A percentile compares a stretch with the other conserved stretches of the same genome.
These are phyloP conservation scores for Apiospora hydei DNA, from an alignment of 2,329 filamentous ascomycete genomes.

Conservation along the genomic window DNA sequence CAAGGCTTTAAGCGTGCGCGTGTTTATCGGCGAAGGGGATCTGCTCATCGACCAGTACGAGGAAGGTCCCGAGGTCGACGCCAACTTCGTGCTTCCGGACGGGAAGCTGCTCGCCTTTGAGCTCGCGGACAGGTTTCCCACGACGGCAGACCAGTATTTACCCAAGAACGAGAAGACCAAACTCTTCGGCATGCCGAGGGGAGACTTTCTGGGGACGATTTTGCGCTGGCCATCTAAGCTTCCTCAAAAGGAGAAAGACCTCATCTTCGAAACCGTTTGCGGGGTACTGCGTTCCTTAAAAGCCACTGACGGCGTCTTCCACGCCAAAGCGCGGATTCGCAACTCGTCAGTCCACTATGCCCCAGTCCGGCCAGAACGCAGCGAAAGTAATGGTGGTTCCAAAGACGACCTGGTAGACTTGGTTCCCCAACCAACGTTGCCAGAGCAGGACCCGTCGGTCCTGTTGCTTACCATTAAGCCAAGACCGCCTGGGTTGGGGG, in stretches of 20 bases:
- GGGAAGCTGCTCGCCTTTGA: slow-evolving; percentile 50
- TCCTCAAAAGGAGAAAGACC: slow-evolving; percentile 28
- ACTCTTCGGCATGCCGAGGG: not conserved
- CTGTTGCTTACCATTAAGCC: not conserved
- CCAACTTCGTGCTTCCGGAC: slow-evolving; percentile 48
- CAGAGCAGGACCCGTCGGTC: not conserved
- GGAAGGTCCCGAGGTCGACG: slow-evolving; percentile 51
- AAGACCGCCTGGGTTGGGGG: not conserved
- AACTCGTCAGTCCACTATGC: slow-evolving; percentile 36
- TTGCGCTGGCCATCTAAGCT: not conserved
- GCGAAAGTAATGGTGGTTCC: not conserved
- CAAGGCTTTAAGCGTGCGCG: no score
- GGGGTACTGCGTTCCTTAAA: slow-evolving; percentile 32
- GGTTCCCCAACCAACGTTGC: not conserved
- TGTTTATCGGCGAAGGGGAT: no score
- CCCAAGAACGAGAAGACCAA: not conserved
- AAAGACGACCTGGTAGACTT: not conserved
- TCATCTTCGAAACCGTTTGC: not conserved
- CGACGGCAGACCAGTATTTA: slow-evolving; percentile 28
- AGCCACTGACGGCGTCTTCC: slow-evolving; percentile 36
- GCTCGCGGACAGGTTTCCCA: slow-evolving; percentile 48
- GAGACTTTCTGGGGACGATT: not conserved
- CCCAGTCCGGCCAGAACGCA: not conserved
- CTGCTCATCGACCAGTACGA: slow-evolving; percentile 47
- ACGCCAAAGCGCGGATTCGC: slow-evolving; percentile 40